Conservation (phyloP, 345 rosid genomes). For the Cardamine resedifolia region DNA sequence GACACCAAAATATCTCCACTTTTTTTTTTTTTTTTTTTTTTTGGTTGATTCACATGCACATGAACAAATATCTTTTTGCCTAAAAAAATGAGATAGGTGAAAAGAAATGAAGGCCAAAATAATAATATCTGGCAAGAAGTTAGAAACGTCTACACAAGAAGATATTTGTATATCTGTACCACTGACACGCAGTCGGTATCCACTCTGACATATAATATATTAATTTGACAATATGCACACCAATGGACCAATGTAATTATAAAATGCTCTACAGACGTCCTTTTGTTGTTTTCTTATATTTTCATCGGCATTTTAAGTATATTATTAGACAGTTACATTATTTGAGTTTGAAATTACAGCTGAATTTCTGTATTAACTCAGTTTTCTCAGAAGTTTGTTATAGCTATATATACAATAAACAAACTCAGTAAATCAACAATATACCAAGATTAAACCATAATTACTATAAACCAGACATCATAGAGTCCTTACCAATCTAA, state of each 20-base stretch:
- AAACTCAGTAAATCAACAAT: too few relatives aligned
- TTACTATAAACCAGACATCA: too few relatives aligned
- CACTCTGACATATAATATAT: neutral
- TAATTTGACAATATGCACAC: neutral
- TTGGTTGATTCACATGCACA: neutral
- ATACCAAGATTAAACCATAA: too few relatives aligned
- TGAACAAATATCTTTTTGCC: slow-evolving; percentile 26
- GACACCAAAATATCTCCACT: slow-evolving; percentile 27
- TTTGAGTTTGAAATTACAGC: too few relatives aligned
- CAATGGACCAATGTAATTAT: neutral
- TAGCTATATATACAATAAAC: too few relatives aligned
- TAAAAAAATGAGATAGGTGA: slow-evolving; percentile 13
- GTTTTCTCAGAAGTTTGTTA: too few relatives aligned
- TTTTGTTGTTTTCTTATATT: too few relatives aligned
- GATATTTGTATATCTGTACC: slow-evolving; percentile 15
- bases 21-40: neutral
- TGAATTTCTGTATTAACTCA: too few relatives aligned
- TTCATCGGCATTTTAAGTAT: too few relatives aligned
- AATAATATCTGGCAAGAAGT: slow-evolving; percentile 20
- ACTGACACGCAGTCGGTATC: slow-evolving; percentile 26
- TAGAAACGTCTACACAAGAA: slow-evolving; percentile 12
- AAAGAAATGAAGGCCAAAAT: neutral
- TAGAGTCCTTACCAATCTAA: too few relatives aligned
- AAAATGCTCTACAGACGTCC: neutral
- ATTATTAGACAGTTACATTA: too few relatives aligned